Conservation (phyloP, 805 yeast species). For the Candida arabinofermentans region DNA sequence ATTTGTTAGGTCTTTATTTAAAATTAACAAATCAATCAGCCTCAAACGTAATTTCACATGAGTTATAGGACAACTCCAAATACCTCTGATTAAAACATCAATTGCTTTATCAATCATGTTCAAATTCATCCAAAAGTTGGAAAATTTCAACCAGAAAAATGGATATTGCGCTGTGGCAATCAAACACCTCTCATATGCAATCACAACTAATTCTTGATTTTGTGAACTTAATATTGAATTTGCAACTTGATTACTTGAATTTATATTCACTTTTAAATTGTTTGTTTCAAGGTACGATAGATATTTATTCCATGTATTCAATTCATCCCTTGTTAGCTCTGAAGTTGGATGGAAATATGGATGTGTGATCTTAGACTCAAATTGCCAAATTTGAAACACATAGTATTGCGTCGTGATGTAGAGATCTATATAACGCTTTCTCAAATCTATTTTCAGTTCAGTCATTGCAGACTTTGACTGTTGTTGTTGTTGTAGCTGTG, state of each 20-base stretch:
- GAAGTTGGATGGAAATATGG: conserved; percentile 37
- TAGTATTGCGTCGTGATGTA: conserved; percentile 54
- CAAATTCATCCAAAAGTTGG: conserved; percentile 36
- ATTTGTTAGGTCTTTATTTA: conserved; percentile 30
- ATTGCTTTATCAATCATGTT: conserved; percentile 35
- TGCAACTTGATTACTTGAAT: conserved; percentile 11
- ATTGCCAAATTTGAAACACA: conserved; percentile 44
- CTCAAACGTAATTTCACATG: conserved; percentile 34
- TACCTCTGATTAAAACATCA: conserved; percentile 35
- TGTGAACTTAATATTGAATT: conserved; percentile 17
- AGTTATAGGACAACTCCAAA: conserved; percentile 24
- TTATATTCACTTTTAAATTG: conserved; percentile 15
- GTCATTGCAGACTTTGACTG: conserved; percentile 8
- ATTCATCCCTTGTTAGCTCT: conserved; percentile 37
- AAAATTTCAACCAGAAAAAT: conserved; percentile 46
- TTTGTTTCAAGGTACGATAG: conserved; percentile 46
- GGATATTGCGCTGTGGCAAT: conserved; percentile 42
- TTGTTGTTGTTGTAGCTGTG: background rate
- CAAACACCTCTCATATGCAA: conserved; percentile 46
- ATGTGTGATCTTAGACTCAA: conserved; percentile 39
- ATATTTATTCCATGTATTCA: conserved; percentile 57
- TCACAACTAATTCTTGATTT: conserved; percentile 24
- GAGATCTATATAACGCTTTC: conserved; percentile 46
- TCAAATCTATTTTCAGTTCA: conserved; percentile 35
- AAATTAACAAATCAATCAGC: conserved; percentile 41